Percentiles rank a stretch among this genome's conserved stretches.
Conservation (phyloP, 2,329 filamentous ascomycete species). For the Penicillium janthinellum region DNA sequence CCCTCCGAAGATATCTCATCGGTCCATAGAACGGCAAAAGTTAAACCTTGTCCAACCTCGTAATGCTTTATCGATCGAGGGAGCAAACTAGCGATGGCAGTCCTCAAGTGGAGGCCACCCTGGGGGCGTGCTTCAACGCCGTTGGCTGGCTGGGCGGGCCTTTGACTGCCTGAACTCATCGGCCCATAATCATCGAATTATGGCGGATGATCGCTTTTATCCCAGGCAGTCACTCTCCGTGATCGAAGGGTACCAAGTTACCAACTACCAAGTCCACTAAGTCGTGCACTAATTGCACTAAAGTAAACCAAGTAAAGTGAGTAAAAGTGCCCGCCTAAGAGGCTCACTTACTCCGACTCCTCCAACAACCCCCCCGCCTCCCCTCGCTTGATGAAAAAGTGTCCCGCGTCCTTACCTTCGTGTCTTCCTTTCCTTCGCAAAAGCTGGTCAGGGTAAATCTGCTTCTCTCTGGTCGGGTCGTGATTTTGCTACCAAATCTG, state of each 20-base stretch:
- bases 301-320: not conserved
- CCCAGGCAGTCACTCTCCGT: not conserved
- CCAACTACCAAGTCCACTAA: not conserved
- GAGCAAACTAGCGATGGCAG: slow-evolving; percentile 6
- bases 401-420: not conserved
- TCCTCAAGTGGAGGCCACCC: slow-evolving; percentile 2
- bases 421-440: not conserved
- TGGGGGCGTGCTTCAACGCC: slow-evolving; percentile 2
- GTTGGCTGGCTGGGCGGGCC: slow-evolving; percentile 1
- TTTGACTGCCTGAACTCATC: not conserved
- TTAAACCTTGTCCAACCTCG: not conserved
- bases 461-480: not conserved
- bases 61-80: slow-evolving; percentile 1
- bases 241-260: not conserved
- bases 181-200: not conserved
- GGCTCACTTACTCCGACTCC: not conserved
- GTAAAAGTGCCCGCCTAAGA: not conserved
- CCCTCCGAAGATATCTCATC: not conserved
- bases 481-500: not conserved
- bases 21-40: not conserved
- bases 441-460: not conserved
- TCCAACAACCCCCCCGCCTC: not conserved
- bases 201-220: not conserved
- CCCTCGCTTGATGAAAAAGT: slow-evolving; percentile 5
- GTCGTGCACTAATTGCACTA: not conserved